Percentiles rank a stretch among this genome's conserved stretches.
Conservation (phyloP, 2,329 filamentous ascomycete genomes). For the Colletotrichum musae region DNA sequence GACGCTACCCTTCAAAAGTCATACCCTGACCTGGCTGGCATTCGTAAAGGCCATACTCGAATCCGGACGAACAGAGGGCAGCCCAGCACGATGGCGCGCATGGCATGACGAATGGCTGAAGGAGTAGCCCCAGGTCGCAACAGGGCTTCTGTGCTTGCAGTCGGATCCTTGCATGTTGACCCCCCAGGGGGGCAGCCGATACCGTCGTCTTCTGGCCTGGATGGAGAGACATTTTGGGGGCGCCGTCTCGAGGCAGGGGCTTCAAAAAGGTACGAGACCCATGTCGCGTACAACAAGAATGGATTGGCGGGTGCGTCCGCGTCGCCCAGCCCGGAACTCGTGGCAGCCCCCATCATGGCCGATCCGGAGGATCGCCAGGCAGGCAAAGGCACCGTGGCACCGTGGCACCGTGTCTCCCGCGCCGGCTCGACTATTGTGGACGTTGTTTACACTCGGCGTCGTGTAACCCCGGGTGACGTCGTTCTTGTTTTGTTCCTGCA, state of each 20-base stretch:
- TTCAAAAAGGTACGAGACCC: slow-evolving; percentile 25
- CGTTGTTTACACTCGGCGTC: slow-evolving; percentile 15
- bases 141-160: slow-evolving; percentile 5
- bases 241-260: slow-evolving; percentile 3
- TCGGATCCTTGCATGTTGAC: slow-evolving; percentile 6
- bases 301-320: slow-evolving; percentile 26
- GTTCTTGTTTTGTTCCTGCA: background rate
- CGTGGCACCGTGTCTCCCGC: slow-evolving; percentile 4
- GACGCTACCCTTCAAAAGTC: slow-evolving; percentile 32
- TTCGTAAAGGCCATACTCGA: slow-evolving; percentile 15
- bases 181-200: background rate
- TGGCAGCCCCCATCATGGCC: slow-evolving; percentile 26
- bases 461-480: slow-evolving; percentile 23
- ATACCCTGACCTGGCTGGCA: slow-evolving; percentile 22
- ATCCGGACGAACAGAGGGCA: slow-evolving; percentile 28
- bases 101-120: slow-evolving; percentile 26
- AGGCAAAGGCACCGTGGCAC: background rate
- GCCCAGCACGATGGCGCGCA: slow-evolving; percentile 3
- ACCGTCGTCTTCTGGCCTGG: slow-evolving; percentile 4
- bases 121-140: slow-evolving; percentile 1
- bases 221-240: slow-evolving; percentile 14
- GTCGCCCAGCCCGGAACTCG: slow-evolving; percentile 29
- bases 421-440: background rate
- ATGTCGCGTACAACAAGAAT: slow-evolving; percentile 14
- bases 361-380: slow-evolving; percentile 6